These are phyloP conservation scores for Fusarium avenaceum DNA, from an alignment of 2,329 filamentous ascomycete species.

Conservation along the genomic window DNA sequence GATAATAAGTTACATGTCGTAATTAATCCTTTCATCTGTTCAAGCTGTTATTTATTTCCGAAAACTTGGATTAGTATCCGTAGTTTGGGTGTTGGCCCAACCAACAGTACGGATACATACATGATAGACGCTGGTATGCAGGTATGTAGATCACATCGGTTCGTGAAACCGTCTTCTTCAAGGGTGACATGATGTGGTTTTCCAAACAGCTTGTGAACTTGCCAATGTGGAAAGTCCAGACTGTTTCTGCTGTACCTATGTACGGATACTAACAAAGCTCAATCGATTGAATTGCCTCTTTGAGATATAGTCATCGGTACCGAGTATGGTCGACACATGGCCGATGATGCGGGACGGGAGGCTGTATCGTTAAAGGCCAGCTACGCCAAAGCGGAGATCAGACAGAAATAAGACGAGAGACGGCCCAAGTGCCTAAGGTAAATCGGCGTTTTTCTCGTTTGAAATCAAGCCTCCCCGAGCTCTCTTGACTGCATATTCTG, in stretches of 20 bases:
- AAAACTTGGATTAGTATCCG: slow-evolving; percentile 18
- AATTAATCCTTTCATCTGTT: slow-evolving; percentile 1
- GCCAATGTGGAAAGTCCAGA: neutral
- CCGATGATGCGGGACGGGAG: neutral
- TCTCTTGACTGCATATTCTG: slow-evolving; percentile 11
- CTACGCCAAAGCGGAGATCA: neutral
- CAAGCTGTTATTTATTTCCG: neutral
- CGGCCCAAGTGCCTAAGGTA: no score
- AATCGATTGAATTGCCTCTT: slow-evolving; percentile 10
- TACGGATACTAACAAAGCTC: neutral
- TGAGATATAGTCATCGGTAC: slow-evolving; percentile 1
- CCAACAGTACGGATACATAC: slow-evolving; percentile 1
- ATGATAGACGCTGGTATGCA: slow-evolving; percentile 14
- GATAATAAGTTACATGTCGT: neutral
- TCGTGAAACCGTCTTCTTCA: slow-evolving; percentile 10
- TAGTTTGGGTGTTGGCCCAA: neutral
- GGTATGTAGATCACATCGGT: slow-evolving; percentile 36
- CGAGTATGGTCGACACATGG: slow-evolving; percentile 5
- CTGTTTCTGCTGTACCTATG: neutral
- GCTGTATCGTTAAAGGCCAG: slow-evolving; percentile 8
- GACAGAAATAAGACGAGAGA: neutral
- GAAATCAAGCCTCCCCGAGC: neutral
- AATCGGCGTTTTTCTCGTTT: slow-evolving; percentile 11
- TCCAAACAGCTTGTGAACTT: slow-evolving; percentile 3
- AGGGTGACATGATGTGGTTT: slow-evolving; percentile 12